Evolutionary conservation across 2,329 filamentous ascomycete species (phyloP), one percentile per base, ranked within the genome.

Genomic region (Elsinoe ampelina): DNA sequence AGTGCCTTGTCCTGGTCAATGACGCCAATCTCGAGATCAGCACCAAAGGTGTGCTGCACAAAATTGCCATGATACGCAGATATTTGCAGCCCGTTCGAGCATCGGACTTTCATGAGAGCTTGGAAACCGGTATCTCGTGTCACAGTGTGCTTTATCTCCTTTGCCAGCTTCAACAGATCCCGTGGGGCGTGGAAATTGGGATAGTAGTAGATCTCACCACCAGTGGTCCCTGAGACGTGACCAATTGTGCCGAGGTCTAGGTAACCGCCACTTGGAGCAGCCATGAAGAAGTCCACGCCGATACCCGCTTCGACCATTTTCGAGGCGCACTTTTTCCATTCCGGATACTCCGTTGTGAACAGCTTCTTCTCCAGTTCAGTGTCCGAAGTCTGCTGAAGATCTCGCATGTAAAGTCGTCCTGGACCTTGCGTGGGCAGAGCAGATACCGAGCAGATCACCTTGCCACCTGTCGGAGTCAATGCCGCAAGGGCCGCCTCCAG

Each of bases 21-120:
- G 54, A 87, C 82, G 26, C 93, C 93, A 65, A 98, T 88, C 69
- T 98, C 91, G 43, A 98, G 80, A 71, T 98, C 93, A 2, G 91
- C 90, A 10, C 90, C 91, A 67, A 95, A 95, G 0, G 88, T 93
- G 72, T 96, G 90, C 67, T 98, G 93, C 52, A 95, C 81, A 68
- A 97, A 98, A 73, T 95, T 95, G 63, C 93, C 93, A 66, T 95
- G 89, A 67, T 98, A 98, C n/a, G 83, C 82, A 13, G 89, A 84
- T 13, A 98, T 86, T 69, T 98, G 93, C 54, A 98, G 77, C 15
- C 93, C 93, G 65, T 95, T 98, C 15, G 91, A 96, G 74, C 93
- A 98, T 60, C 93, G 86, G 58, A 98, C 92, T 77, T 98, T 98
- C 89, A 98, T 95, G 64, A 98, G 76, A 17, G 90, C 90, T 72